A percentile compares a stretch with the other conserved stretches of the same genome.
Evolutionary conservation across 1,139 yeast genomes (phyloP).

Genomic region (Ogataea hybrid): DNA sequence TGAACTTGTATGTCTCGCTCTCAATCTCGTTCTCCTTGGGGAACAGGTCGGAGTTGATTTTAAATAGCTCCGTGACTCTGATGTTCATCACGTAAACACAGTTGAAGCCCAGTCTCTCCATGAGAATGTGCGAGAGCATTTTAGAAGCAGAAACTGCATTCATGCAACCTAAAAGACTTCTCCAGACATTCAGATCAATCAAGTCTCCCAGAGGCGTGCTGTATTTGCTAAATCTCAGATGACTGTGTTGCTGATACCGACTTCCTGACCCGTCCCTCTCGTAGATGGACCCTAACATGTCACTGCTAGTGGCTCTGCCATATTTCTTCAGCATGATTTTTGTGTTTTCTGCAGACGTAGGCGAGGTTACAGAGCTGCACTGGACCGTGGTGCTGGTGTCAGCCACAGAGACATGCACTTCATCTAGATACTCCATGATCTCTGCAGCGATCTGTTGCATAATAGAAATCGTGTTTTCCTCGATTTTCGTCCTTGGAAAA

Average conservation of each 20-base stretch:
- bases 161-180: conserved; percentile 39
- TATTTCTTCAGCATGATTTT: conserved; percentile 32
- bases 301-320: conserved; percentile 54
- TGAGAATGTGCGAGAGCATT: conserved; percentile 40
- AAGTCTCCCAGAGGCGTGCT: conserved; percentile 27
- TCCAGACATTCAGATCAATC: conserved; percentile 36
- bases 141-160: conserved; percentile 45
- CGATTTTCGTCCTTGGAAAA: conserved; percentile 40
- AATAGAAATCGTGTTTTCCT: conserved; percentile 35
- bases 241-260: conserved; percentile 49
- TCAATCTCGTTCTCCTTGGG: conserved; percentile 43
- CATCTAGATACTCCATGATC: conserved; percentile 42
- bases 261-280: conserved; percentile 64
- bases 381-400: conserved; percentile 6
- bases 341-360: conserved; percentile 11
- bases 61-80: conserved; percentile 46
- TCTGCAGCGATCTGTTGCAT: conserved; percentile 42
- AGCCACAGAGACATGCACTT: conserved; percentile 29
- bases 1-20: conserved; percentile 42
- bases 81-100: conserved; percentile 59
- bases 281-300: conserved; percentile 41
- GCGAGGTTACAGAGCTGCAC: conserved; percentile 2
- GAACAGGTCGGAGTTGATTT: conserved; percentile 40
- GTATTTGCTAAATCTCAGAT: conserved; percentile 40
- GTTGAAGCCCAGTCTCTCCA: conserved; percentile 40